Percentiles rank a stretch among this genome's conserved stretches.
phyloP scores from a whole-genome alignment of 1,284 basidiomycete species.

The Puccinia brachypodii region DNA sequence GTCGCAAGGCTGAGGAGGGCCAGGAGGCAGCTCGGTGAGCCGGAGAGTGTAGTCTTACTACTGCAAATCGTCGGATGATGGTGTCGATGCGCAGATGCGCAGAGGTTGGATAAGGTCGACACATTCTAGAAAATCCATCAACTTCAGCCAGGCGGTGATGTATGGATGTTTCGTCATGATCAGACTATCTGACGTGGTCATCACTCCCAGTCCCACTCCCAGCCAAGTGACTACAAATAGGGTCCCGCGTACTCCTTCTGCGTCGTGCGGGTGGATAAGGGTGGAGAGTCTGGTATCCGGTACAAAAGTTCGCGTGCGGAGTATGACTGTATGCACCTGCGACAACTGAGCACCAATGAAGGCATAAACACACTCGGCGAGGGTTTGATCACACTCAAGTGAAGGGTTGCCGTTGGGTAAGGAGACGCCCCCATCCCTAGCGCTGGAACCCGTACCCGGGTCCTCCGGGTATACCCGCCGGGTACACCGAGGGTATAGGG shows the following conservation, averaged over 20 bases:
- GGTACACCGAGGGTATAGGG: conserved; percentile 26
- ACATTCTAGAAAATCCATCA: neutral
- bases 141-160: neutral
- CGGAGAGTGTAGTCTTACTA: too few species aligned
- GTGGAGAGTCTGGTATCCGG: neutral
- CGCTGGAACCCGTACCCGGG: conserved; percentile 52
- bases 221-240: neutral
- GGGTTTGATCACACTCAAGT: too few species aligned
- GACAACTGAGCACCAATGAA: too few species aligned
- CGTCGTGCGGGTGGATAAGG: neutral
- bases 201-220: neutral
- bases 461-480: conserved; percentile 4
- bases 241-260: neutral
- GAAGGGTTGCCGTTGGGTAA: too few species aligned
- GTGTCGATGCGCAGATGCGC: neutral
- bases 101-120: neutral
- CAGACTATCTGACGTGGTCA: neutral
- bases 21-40: neutral
- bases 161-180: neutral
- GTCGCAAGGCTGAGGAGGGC: neutral
- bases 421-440: too few species aligned
- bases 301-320: neutral
- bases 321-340: too few species aligned
- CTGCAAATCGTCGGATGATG: neutral
- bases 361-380: too few species aligned